Evolutionary conservation across 441 rosid species (phyloP).

Genomic region (Jatropha multifida): DNA sequence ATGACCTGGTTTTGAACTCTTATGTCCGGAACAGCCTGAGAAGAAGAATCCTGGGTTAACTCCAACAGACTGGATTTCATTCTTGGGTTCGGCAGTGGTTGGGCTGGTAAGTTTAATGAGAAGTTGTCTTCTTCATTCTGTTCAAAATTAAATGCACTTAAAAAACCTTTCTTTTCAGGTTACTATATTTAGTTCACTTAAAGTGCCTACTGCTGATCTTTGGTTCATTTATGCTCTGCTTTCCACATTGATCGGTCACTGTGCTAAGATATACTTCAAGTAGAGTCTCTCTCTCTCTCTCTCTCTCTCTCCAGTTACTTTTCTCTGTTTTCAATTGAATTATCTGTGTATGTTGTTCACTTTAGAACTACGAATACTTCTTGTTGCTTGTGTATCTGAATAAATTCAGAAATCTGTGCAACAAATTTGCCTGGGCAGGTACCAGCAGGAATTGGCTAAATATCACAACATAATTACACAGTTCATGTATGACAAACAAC

Average conservation of each 20-base stretch:
- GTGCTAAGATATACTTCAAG: conserved; percentile 97
- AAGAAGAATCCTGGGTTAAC: conserved; percentile 95
- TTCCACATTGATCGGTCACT: conserved; percentile 83
- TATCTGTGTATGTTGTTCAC: background rate
- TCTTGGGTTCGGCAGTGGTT: conserved; percentile 71
- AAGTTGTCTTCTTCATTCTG: conserved; percentile 7
- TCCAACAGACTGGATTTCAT: conserved; percentile 93
- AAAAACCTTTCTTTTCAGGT: conserved; percentile 44
- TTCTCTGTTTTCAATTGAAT: background rate
- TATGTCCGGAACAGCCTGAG: conserved; percentile 64
- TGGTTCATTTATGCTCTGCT: conserved; percentile 82
- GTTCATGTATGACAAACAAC: conserved; percentile 93
- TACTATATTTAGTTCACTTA: conserved; percentile 73
- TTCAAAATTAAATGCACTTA: conserved; percentile 14
- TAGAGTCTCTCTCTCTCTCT: conserved; percentile 37
- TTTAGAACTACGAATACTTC: background rate
- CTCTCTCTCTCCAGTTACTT: background rate
- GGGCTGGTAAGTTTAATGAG: conserved; percentile 70
- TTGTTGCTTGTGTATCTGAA: background rate
- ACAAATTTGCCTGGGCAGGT: conserved; percentile 37
- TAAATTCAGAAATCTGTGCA: background rate
- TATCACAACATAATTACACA: conserved; percentile 91
- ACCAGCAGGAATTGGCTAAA: conserved; percentile 71
- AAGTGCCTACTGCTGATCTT: conserved; percentile 67
- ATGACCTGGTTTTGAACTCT: conserved; percentile 16